Percentiles rank a stretch among this genome's conserved stretches.
Conservation (phyloP, 768 basidiomycete species). For the Serendipita vermifera region DNA sequence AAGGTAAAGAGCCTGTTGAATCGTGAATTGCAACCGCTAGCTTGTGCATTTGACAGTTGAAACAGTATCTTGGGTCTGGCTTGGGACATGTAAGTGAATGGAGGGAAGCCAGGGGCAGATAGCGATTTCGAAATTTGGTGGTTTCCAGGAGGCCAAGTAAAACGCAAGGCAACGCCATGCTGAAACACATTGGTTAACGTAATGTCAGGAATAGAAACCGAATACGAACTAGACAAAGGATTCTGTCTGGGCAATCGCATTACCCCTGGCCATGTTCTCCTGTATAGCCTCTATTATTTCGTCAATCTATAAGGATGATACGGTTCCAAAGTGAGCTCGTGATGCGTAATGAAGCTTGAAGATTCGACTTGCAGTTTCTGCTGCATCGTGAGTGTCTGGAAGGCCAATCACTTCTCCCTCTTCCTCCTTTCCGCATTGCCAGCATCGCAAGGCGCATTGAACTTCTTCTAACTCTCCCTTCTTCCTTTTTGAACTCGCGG, state of each 20-base stretch:
- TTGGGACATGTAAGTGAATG: neutral
- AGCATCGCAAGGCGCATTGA: neutral
- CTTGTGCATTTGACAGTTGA: slow-evolving; percentile 1
- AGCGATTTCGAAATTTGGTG: neutral
- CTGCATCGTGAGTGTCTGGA: neutral
- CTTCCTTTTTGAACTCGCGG: no score
- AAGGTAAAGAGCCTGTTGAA: no score
- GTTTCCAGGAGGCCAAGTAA: neutral
- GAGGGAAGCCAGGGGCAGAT: neutral
- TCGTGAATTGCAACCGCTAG: neutral
- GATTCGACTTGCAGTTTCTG: neutral
- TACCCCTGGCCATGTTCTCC: no score
- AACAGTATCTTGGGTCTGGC: neutral
- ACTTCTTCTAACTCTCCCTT: neutral
- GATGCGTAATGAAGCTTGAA: neutral
- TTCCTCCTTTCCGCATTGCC: neutral
- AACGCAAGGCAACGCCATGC: neutral
- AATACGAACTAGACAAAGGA: no score
- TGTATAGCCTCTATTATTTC: neutral
- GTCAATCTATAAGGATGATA: no score
- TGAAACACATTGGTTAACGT: no score
- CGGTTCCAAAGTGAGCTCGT: neutral
- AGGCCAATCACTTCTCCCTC: neutral
- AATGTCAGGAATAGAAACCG: no score
- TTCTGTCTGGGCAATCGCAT: no score